phyloP scores from a whole-genome alignment of 2,329 filamentous ascomycete species.

The Stemphylium vesicarium region DNA sequence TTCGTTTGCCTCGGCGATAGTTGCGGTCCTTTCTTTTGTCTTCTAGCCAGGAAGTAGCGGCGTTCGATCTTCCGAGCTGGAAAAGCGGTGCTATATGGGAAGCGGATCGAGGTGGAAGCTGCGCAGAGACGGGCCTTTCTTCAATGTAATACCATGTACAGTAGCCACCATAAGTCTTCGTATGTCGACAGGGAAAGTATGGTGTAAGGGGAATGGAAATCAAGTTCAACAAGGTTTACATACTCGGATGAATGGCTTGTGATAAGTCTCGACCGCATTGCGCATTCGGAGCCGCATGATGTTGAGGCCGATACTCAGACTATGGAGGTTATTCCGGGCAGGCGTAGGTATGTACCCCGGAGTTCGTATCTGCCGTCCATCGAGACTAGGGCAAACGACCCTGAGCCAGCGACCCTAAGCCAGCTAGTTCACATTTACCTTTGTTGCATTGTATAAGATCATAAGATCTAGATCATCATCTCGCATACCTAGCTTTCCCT shows the following conservation, averaged over 20 bases:
- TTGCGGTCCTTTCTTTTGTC: background rate
- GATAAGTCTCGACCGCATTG: too few relatives aligned
- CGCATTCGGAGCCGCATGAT: too few relatives aligned
- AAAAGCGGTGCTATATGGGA: too few relatives aligned
- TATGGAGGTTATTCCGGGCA: background rate
- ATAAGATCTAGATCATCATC: background rate
- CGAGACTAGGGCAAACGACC: too few relatives aligned
- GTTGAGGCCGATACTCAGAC: too few relatives aligned
- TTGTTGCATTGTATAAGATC: too few relatives aligned
- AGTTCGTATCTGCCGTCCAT: background rate
- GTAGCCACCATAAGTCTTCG: background rate
- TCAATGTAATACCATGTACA: constrained; percentile 6
- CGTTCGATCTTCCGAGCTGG: too few relatives aligned
- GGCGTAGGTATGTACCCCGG: background rate
- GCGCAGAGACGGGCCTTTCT: background rate
- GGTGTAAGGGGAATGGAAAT: background rate
- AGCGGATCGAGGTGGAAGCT: background rate
- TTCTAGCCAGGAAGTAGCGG: background rate
- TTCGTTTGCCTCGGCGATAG: background rate
- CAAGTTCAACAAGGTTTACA: background rate
- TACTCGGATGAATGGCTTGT: too few relatives aligned
- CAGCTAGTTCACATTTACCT: too few relatives aligned
- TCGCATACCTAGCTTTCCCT: background rate
- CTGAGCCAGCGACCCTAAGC: too few relatives aligned
- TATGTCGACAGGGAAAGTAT: background rate